phyloP scores from a whole-genome alignment of 768 basidiomycete species.

The Agrocybe pediades region DNA sequence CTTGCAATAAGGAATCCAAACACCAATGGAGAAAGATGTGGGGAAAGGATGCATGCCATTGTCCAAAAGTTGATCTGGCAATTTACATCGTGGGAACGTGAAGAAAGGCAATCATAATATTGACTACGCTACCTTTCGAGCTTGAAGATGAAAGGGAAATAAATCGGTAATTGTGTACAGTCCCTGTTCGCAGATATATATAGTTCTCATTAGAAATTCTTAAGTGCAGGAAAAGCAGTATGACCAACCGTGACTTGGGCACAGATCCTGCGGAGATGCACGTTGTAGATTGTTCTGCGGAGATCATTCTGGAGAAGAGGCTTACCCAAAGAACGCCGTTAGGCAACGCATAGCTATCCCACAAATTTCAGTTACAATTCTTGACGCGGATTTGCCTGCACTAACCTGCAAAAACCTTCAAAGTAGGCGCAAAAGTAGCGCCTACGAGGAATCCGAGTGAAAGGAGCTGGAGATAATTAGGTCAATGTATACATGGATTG shows the following conservation, averaged over 20 bases:
- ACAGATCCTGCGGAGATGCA: conserved; percentile 38
- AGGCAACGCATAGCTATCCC: conserved; percentile 57
- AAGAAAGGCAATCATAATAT: no score
- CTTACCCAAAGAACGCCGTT: conserved; percentile 57
- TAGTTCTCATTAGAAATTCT: neutral
- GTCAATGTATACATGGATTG: no score
- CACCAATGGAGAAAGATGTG: conserved; percentile 64
- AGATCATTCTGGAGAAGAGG: conserved; percentile 2
- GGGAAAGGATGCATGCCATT: conserved; percentile 70
- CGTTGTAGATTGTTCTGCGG: neutral
- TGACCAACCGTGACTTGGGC: conserved; percentile 60
- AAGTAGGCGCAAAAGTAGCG: conserved; percentile 37
- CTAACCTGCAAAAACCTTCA: conserved; percentile 47
- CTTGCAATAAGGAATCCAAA: conserved; percentile 70
- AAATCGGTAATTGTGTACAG: conserved; percentile 64
- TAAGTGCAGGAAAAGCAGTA: neutral
- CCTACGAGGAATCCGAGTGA: conserved; percentile 8
- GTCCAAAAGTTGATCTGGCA: conserved; percentile 75
- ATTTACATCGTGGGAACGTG: no score
- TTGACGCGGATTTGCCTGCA: neutral
- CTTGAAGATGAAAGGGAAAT: conserved; percentile 71
- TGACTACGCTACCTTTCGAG: conserved; percentile 65
- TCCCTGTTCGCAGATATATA: conserved; percentile 36
- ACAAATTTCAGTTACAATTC: neutral
- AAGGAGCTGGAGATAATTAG: conserved; percentile 2